Percentiles rank a stretch among this genome's conserved stretches.
Evolutionary conservation across 1,139 yeast species (phyloP).

Genomic region (Chernovozyma sophiae-reginae): DNA sequence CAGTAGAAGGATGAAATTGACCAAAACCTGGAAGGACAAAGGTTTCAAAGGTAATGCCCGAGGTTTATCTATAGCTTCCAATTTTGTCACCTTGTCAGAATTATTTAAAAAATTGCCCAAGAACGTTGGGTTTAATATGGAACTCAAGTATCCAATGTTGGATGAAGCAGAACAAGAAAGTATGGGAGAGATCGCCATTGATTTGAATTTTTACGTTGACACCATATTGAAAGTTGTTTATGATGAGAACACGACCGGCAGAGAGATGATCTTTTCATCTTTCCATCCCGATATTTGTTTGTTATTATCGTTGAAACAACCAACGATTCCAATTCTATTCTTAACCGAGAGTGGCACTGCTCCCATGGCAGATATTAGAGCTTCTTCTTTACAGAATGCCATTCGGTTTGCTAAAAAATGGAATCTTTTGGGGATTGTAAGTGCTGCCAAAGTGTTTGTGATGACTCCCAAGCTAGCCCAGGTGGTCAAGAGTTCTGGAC

Average conservation of each 20-base stretch:
- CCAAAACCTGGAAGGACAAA: conserved; percentile 80
- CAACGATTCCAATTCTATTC: conserved; percentile 84
- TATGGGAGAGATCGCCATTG: conserved; percentile 82
- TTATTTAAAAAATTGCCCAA: conserved; percentile 77
- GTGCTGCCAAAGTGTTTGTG: conserved; percentile 82
- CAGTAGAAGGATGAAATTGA: conserved; percentile 72
- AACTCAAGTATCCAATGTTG: conserved; percentile 92
- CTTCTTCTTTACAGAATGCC: conserved; percentile 85
- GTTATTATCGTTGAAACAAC: conserved; percentile 84
- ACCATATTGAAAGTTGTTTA: conserved; percentile 78
- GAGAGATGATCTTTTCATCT: conserved; percentile 87
- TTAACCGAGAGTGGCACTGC: conserved; percentile 86
- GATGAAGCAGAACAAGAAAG: conserved; percentile 89
- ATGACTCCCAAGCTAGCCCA: conserved; percentile 85
- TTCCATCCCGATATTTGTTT: conserved; percentile 94
- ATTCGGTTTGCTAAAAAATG: conserved; percentile 87
- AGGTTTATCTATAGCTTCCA: conserved; percentile 87
- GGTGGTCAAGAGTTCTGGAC: conserved; percentile 84
- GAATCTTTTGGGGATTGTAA: conserved; percentile 89
- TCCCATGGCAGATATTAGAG: conserved; percentile 83
- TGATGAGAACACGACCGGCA: conserved; percentile 65
- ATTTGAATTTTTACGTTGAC: conserved; percentile 83
- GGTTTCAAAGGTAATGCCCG: conserved; percentile 91
- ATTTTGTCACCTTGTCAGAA: conserved; percentile 84
- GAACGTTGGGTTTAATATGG: conserved; percentile 89